Evolutionary conservation across 495 filamentous ascomycete genomes (phyloP).

Genomic region (Talaromyces ruber): DNA sequence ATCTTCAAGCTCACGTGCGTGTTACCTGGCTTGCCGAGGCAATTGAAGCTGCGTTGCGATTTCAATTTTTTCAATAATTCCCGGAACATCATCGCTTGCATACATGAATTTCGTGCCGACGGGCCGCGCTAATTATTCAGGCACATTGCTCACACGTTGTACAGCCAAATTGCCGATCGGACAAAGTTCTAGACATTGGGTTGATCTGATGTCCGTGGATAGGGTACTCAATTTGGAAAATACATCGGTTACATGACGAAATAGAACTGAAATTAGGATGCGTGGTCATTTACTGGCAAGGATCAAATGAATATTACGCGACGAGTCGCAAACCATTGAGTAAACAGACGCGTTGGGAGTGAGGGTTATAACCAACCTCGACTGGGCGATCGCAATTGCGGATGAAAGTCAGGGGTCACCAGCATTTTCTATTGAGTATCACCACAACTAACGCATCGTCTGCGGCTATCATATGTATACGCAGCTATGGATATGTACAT

Average conservation of each 20-base stretch:
- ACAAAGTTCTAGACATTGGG: neutral
- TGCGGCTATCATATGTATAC: neutral
- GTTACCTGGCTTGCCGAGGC: neutral
- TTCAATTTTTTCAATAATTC: neutral
- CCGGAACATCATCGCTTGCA: neutral
- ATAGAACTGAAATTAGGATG: neutral
- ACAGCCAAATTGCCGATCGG: neutral
- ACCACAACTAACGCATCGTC: neutral
- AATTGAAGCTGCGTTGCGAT: neutral
- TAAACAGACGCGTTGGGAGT: neutral
- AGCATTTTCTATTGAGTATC: neutral
- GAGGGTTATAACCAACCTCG: neutral
- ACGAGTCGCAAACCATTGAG: neutral
- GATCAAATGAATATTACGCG: neutral
- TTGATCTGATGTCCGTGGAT: neutral
- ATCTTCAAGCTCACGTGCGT: neutral
- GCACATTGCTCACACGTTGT: neutral
- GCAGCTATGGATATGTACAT: neutral
- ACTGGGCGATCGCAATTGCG: neutral
- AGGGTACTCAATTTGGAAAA: neutral
- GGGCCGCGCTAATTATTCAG: neutral
- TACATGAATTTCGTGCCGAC: neutral
- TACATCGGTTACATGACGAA: neutral
- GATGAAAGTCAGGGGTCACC: neutral
- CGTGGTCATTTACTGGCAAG: neutral